A percentile compares a stretch with the other conserved stretches of the same genome.
Conservation (phyloP, 2,329 filamentous ascomycete species). For the Diaporthe helianthi region DNA sequence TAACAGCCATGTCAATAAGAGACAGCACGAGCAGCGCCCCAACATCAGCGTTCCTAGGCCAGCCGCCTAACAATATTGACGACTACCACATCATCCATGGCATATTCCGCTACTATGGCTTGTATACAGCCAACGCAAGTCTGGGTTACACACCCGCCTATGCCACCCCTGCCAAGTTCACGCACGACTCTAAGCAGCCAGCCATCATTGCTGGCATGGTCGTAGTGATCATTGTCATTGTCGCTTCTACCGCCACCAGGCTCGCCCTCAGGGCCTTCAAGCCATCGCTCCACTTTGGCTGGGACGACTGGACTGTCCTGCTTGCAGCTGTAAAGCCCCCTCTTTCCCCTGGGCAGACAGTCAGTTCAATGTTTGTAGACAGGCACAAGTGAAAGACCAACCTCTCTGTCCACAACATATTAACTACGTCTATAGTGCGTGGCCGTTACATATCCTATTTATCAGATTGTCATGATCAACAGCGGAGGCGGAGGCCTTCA, state of each 20-base stretch:
- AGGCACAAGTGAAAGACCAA: not conserved
- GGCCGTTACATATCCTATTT: not conserved
- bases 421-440: not conserved
- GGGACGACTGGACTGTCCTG: constrained; percentile 33
- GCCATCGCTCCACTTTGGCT: constrained; percentile 22
- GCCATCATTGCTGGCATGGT: constrained; percentile 28
- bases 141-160: constrained; percentile 3
- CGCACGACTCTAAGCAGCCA: constrained; percentile 28
- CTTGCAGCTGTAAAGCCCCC: constrained; percentile 31
- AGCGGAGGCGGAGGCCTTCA: constrained; percentile 28
- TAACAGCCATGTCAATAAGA: not conserved
- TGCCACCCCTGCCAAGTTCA: constrained; percentile 6
- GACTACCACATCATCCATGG: constrained; percentile 26
- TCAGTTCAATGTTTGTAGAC: not conserved
- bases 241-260: constrained; percentile 17
- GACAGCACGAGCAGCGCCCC: not conserved
- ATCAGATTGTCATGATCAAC: constrained; percentile 25
- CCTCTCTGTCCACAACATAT: not conserved
- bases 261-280: constrained; percentile 26
- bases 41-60: constrained; percentile 23
- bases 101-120: constrained; percentile 11
- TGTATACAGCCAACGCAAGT: not conserved
- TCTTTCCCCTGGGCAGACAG: not conserved
- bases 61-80: constrained; percentile 1
- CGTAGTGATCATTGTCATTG: constrained; percentile 28